Conservation (phyloP, 768 basidiomycete species). For the Kwoniella botswanensis region DNA sequence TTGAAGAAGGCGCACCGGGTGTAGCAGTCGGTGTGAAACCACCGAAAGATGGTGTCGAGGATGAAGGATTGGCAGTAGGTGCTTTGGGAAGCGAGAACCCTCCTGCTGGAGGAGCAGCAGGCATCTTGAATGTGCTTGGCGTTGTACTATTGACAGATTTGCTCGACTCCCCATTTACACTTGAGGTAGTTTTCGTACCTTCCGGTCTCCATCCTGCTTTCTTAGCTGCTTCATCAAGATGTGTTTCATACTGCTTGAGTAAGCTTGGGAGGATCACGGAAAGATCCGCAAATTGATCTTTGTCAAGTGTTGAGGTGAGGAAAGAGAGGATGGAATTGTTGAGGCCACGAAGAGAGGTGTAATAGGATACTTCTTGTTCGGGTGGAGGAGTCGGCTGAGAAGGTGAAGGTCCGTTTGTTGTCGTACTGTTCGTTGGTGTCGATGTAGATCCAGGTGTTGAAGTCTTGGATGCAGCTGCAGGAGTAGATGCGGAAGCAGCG, state of each 20-base stretch:
- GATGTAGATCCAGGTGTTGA: background rate
- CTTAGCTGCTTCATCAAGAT: slow-evolving; percentile 30
- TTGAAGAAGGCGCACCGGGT: slow-evolving; percentile 1
- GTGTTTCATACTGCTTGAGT: slow-evolving; percentile 33
- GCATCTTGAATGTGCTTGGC: slow-evolving; percentile 18
- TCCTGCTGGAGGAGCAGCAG: slow-evolving; percentile 31
- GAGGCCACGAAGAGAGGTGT: slow-evolving; percentile 51
- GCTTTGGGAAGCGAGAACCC: slow-evolving; percentile 38
- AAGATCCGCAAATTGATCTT: slow-evolving; percentile 49
- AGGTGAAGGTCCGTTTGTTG: slow-evolving; percentile 18
- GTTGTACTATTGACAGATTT: slow-evolving; percentile 8
- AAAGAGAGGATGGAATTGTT: slow-evolving; percentile 50
- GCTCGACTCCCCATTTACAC: slow-evolving; percentile 14
- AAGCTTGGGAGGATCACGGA: slow-evolving; percentile 31
- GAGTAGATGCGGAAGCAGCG: background rate
- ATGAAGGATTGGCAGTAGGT: slow-evolving; percentile 10
- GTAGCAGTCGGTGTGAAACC: slow-evolving; percentile 33
- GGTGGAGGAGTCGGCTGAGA: slow-evolving; percentile 30
- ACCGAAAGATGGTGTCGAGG: slow-evolving; percentile 17
- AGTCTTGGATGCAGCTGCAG: background rate
- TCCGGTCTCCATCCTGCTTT: slow-evolving; percentile 39
- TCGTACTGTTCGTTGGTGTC: slow-evolving; percentile 2
- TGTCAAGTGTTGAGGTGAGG: slow-evolving; percentile 35
- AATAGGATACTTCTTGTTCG: slow-evolving; percentile 48
- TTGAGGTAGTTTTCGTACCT: background rate